These are phyloP conservation scores for Quercus rubra DNA, from an alignment of 306 rosid species.

Conservation along the genomic window DNA sequence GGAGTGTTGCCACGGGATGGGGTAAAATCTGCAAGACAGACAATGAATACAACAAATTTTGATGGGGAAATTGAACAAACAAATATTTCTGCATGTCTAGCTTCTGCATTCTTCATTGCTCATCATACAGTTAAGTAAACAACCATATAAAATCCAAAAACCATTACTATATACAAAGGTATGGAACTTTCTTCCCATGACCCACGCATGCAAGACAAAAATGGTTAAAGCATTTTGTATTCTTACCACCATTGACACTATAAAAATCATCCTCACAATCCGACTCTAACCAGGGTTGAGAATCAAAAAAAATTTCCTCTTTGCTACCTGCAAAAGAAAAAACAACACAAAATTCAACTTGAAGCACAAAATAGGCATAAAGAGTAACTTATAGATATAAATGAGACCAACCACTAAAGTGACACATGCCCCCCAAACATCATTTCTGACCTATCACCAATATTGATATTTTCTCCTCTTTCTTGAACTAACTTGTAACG, in stretches of 20 bases:
- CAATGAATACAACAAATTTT: slow-evolving; percentile 7
- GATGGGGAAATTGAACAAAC: not conserved
- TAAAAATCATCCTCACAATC: slow-evolving; percentile 87
- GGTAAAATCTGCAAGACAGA: slow-evolving; percentile 56
- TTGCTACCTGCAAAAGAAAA: slow-evolving; percentile 56
- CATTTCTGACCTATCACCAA: too few species aligned
- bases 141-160: not conserved
- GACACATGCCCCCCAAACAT: too few species aligned
- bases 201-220: slow-evolving; percentile 13
- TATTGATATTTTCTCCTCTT: too few species aligned
- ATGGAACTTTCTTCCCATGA: not conserved
- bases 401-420: too few species aligned
- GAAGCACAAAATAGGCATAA: not conserved
- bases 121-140: not conserved
- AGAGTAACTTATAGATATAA: not conserved
- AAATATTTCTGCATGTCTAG: not conserved
- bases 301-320: slow-evolving; percentile 80
- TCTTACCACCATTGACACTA: slow-evolving; percentile 96
- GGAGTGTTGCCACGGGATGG: slow-evolving; percentile 89
- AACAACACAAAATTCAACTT: slow-evolving; percentile 1
- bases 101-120: slow-evolving; percentile 8
- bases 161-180: not conserved
- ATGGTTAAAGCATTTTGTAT: slow-evolving; percentile 20
- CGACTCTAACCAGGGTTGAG: slow-evolving; percentile 85
- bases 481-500: too few species aligned